These are phyloP conservation scores for Fusarium sp. DNA, from an alignment of 2,329 filamentous ascomycete genomes.

Conservation along the genomic window DNA sequence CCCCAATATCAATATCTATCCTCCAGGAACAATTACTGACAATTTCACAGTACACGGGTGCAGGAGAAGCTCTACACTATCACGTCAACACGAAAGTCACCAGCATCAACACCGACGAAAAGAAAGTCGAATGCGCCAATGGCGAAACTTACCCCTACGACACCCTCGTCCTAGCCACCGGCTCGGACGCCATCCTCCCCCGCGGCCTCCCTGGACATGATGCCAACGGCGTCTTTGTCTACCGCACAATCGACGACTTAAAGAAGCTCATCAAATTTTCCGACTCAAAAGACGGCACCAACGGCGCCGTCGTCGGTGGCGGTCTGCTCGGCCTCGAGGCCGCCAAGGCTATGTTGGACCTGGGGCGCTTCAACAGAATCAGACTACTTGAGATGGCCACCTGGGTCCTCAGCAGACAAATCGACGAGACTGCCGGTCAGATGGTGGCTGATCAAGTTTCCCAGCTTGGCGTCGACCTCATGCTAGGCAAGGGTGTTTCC, in stretches of 20 bases:
- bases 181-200: conserved; percentile 85
- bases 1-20: not conserved
- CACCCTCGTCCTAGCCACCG: conserved; percentile 86
- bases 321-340: conserved; percentile 90
- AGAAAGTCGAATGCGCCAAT: conserved; percentile 79
- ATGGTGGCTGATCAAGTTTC: conserved; percentile 88
- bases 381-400: conserved; percentile 85
- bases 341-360: conserved; percentile 91
- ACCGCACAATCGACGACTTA: conserved; percentile 88
- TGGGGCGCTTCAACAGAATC: conserved; percentile 81
- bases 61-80: conserved; percentile 79
- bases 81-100: conserved; percentile 82
- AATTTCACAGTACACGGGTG: conserved; percentile 72
- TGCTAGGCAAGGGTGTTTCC: conserved; percentile 83
- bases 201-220: conserved; percentile 81
- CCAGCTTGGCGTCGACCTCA: conserved; percentile 83
- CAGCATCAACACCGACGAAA: conserved; percentile 73
- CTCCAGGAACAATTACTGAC: conserved; percentile 14
- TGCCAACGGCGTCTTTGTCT: conserved; percentile 89
- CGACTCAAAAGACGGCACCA: conserved; percentile 74
- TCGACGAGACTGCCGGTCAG: conserved; percentile 84
- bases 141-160: conserved; percentile 82
- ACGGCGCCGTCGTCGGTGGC: conserved; percentile 85
- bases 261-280: conserved; percentile 83
- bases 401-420: conserved; percentile 87